These are phyloP conservation scores for Citeromyces hawaiiensis DNA, from an alignment of 1,139 yeast species.

Conservation along the genomic window DNA sequence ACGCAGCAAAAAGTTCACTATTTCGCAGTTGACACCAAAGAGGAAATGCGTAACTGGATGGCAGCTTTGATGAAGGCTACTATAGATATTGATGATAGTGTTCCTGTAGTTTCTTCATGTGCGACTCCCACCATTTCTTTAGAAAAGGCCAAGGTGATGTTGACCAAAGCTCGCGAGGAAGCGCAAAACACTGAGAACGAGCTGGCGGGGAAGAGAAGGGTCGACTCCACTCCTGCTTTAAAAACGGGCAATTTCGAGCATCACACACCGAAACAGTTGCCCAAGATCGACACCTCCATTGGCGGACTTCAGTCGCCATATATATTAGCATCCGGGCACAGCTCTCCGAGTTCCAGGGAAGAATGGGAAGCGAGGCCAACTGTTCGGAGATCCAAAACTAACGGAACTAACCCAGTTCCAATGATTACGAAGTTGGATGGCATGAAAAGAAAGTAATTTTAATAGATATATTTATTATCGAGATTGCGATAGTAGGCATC, in stretches of 20 bases:
- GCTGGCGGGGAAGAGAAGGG: conserved; percentile 19
- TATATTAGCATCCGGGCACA: neutral
- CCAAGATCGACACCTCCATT: conserved; percentile 1
- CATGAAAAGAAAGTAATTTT: neutral
- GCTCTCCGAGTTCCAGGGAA: neutral
- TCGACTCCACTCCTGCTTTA: conserved; percentile 16
- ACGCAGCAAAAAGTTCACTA: conserved; percentile 94
- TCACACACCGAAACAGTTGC: neutral
- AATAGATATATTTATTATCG: neutral
- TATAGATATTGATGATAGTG: conserved; percentile 85
- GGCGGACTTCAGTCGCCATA: conserved; percentile 1
- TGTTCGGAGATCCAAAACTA: conserved; percentile 8
- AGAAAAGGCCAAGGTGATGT: conserved; percentile 72
- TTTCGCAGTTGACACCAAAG: conserved; percentile 85
- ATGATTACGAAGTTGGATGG: conserved; percentile 17
- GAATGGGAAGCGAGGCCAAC: neutral
- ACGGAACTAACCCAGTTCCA: conserved; percentile 16
- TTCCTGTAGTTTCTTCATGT: conserved; percentile 91
- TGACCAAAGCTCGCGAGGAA: conserved; percentile 71
- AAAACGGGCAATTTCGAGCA: conserved; percentile 8
- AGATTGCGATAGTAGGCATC: too few species aligned
- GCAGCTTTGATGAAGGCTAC: conserved; percentile 92
- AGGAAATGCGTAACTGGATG: conserved; percentile 93
- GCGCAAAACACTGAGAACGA: conserved; percentile 50
- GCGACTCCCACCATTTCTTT: conserved; percentile 88